phyloP scores from a whole-genome alignment of 495 filamentous ascomycete genomes.

The Penicillium odoratum region DNA sequence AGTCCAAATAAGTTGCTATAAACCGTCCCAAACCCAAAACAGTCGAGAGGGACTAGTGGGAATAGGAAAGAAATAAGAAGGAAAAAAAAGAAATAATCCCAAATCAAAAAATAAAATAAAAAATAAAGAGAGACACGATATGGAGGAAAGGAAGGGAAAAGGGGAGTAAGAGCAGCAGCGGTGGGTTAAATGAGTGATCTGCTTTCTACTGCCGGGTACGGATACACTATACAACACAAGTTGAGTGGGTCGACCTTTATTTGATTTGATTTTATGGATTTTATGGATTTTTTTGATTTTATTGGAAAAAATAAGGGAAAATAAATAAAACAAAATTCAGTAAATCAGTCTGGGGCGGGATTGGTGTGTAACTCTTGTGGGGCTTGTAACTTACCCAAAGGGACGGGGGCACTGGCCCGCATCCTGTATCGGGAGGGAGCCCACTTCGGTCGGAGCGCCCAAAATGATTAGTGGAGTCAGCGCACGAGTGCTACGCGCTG shows the following conservation, averaged over 20 bases:
- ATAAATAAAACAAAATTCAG: conserved; percentile 12
- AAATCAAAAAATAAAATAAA: conserved; percentile 24
- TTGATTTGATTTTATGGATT: conserved; percentile 24
- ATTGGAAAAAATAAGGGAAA: not conserved
- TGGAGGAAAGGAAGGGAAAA: conserved; percentile 22
- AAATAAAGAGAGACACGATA: conserved; percentile 41
- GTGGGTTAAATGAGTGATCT: conserved; percentile 52
- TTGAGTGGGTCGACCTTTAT: conserved; percentile 37
- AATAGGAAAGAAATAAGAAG: conserved; percentile 22
- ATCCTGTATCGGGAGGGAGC: conserved; percentile 6
- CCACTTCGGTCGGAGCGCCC: conserved; percentile 4
- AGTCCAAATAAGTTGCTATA: conserved; percentile 28
- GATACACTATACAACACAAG: conserved; percentile 11
- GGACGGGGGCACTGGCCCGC: conserved; percentile 4
- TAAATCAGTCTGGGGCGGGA: conserved; percentile 28
- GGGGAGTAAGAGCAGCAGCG: conserved; percentile 21
- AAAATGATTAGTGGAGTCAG: conserved; percentile 4
- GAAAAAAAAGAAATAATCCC: conserved; percentile 28
- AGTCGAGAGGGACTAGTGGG: conserved; percentile 26
- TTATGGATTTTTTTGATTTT: conserved; percentile 3
- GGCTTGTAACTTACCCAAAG: conserved; percentile 9
- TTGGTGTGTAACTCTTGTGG: conserved; percentile 10
- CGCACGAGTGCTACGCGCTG: conserved; percentile 11
- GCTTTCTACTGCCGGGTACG: conserved; percentile 34
- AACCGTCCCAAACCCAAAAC: conserved; percentile 27